A percentile compares a stretch with the other conserved stretches of the same genome.
Evolutionary conservation across 306 rosid species (phyloP).

Genomic region (Fagus crenata): DNA sequence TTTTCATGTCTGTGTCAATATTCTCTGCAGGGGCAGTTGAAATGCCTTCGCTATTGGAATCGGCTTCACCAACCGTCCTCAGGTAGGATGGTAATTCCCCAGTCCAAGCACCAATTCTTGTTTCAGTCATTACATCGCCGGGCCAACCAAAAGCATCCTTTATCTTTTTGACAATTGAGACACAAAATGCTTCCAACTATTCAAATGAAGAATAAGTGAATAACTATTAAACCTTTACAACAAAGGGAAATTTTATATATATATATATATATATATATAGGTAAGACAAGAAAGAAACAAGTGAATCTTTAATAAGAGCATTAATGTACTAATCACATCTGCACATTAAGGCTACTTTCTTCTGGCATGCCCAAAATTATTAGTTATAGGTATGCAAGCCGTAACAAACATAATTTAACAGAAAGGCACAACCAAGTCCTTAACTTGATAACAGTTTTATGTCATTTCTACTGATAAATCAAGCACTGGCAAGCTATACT

Average conservation of each 20-base stretch:
- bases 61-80: slow-evolving; percentile 36
- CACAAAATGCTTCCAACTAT: slow-evolving; percentile 69
- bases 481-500: not conserved
- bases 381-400: not conserved
- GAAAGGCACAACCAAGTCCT: not conserved
- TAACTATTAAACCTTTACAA: slow-evolving; percentile 26
- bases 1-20: slow-evolving; percentile 46
- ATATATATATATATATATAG: not conserved
- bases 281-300: slow-evolving; percentile 6
- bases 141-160: slow-evolving; percentile 72
- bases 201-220: slow-evolving; percentile 17
- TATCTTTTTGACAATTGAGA: slow-evolving; percentile 55
- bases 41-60: slow-evolving; percentile 38
- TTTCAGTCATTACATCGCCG: slow-evolving; percentile 54
- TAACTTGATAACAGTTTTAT: not conserved
- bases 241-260: slow-evolving; percentile 1
- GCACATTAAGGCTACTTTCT: not conserved
- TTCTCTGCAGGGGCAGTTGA: slow-evolving; percentile 43
- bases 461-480: not conserved
- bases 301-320: not conserved
- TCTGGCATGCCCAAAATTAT: not conserved
- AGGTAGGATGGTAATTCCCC: slow-evolving; percentile 77
- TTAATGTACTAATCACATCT: not conserved
- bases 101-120: slow-evolving; percentile 64
- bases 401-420: slow-evolving; percentile 1